These are phyloP conservation scores for Pyrus bretschneideri DNA, from an alignment of 306 rosid genomes.

Conservation along the genomic window DNA sequence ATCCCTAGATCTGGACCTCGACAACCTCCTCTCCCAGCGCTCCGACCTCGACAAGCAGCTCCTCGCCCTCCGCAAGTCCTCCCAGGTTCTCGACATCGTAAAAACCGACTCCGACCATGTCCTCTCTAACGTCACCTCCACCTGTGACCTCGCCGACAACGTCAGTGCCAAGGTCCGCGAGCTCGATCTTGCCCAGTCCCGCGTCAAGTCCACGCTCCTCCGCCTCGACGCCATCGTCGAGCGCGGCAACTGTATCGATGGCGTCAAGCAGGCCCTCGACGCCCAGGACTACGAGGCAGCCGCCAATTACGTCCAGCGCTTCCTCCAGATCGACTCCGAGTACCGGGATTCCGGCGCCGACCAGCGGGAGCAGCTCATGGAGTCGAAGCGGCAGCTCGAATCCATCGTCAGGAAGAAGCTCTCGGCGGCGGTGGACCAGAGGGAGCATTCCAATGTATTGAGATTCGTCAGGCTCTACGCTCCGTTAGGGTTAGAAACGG, in stretches of 20 bases:
- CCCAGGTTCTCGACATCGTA: conserved; percentile 67
- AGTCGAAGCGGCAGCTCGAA: conserved; percentile 61
- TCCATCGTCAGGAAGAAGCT: conserved; percentile 75
- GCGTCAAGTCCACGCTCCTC: conserved; percentile 65
- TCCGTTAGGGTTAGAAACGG: conserved; percentile 80
- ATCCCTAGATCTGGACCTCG: conserved; percentile 56
- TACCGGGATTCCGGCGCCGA: conserved; percentile 65
- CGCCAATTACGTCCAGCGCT: conserved; percentile 48
- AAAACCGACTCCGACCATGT: conserved; percentile 56
- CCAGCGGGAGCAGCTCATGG: conserved; percentile 62
- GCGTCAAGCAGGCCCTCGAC: conserved; percentile 56
- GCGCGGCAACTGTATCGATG: conserved; percentile 68
- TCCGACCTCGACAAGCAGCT: conserved; percentile 73
- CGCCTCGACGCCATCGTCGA: conserved; percentile 84
- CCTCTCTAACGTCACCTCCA: conserved; percentile 39
- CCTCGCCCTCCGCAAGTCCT: conserved; percentile 52
- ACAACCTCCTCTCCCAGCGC: conserved; percentile 66
- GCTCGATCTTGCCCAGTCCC: conserved; percentile 87
- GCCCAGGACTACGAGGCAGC: conserved; percentile 67
- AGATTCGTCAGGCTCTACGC: conserved; percentile 58
- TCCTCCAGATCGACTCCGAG: conserved; percentile 64
- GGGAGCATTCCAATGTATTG: conserved; percentile 57
- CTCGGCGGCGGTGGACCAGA: conserved; percentile 61
- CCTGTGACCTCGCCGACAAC: conserved; percentile 48
- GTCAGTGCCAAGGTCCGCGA: conserved; percentile 75